Conservation (phyloP, 768 basidiomycete species). For the Suillus discolor region DNA sequence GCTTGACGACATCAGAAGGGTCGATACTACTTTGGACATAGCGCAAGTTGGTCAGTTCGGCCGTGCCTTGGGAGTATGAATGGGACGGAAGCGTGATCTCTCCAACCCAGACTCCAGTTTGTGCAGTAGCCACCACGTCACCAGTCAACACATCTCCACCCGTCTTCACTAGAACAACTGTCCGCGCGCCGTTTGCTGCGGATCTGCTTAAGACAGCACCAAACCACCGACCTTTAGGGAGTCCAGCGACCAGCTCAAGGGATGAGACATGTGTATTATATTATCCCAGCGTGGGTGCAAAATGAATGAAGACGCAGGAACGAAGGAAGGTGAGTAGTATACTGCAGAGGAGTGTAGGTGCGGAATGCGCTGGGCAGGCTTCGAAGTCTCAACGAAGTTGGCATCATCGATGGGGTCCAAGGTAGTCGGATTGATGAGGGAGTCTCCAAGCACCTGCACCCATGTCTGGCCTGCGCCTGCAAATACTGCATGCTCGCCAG, state of each 20-base stretch:
- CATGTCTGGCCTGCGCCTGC: constrained; percentile 69
- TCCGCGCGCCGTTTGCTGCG: constrained; percentile 41
- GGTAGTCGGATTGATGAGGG: constrained; percentile 41
- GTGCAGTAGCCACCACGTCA: constrained; percentile 63
- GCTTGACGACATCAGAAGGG: constrained; percentile 41
- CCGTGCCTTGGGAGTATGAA: constrained; percentile 21
- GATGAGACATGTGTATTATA: constrained; percentile 59
- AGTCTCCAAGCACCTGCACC: constrained; percentile 41
- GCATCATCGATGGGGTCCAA: not conserved
- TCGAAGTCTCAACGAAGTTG: constrained; percentile 21
- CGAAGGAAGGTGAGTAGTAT: constrained; percentile 71
- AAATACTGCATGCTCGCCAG: constrained; percentile 58
- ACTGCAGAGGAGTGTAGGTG: constrained; percentile 47
- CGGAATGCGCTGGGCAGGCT: constrained; percentile 45
- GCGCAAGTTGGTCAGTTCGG: constrained; percentile 49
- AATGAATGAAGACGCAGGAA: constrained; percentile 41
- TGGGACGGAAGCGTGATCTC: constrained; percentile 54
- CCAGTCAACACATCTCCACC: constrained; percentile 63
- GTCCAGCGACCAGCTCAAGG: constrained; percentile 62
- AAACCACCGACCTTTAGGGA: constrained; percentile 68
- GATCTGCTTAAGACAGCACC: constrained; percentile 57
- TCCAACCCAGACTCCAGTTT: constrained; percentile 65
- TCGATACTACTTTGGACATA: constrained; percentile 56
- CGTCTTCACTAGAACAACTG: constrained; percentile 65
- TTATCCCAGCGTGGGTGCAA: constrained; percentile 73